Evolutionary conservation across 2,329 filamentous ascomycete species (phyloP).

Genomic region (Parasarocladium wereldwijsianum): DNA sequence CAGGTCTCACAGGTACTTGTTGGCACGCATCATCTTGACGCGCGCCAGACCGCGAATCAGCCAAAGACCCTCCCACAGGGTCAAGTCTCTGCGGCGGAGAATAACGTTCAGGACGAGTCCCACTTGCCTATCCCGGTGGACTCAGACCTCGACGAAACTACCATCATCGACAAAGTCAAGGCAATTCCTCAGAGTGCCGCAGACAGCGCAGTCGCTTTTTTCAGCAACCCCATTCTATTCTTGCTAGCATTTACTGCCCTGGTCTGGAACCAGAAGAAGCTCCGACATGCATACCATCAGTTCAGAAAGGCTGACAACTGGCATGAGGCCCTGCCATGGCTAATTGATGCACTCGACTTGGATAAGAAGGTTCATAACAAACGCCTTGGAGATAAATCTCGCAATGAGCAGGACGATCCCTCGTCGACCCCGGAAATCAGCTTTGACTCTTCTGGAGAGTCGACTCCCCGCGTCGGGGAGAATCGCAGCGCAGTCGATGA

Average conservation of each 20-base stretch:
- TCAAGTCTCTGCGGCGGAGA: constrained; percentile 14
- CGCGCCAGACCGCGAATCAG: constrained; percentile 13
- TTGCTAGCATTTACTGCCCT: constrained; percentile 27
- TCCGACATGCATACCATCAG: constrained; percentile 23
- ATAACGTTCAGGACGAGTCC: constrained; percentile 20
- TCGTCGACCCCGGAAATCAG: no score
- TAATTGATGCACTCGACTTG: no score
- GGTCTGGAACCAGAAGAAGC: constrained; percentile 30
- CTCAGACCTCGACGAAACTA: constrained; percentile 10
- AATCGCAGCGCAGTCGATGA: no score
- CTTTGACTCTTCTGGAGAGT: no score
- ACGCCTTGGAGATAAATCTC: no score
- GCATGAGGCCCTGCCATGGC: constrained; percentile 1
- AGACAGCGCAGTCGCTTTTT: constrained; percentile 36
- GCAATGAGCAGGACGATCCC: no score
- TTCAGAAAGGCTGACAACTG: constrained; percentile 8
- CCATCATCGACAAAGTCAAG: constrained; percentile 34
- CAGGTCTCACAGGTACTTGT: constrained; percentile 49
- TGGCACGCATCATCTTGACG: constrained; percentile 54
- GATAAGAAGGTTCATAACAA: no score
- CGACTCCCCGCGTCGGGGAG: no score
- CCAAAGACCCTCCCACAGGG: constrained; percentile 20
- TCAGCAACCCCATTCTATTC: constrained; percentile 39
- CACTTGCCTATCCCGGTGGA: constrained; percentile 18
- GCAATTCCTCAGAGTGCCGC: constrained; percentile 33